phyloP scores from a whole-genome alignment of 192 early-diverging fungal genomes.

The Coemansia erecta region DNA sequence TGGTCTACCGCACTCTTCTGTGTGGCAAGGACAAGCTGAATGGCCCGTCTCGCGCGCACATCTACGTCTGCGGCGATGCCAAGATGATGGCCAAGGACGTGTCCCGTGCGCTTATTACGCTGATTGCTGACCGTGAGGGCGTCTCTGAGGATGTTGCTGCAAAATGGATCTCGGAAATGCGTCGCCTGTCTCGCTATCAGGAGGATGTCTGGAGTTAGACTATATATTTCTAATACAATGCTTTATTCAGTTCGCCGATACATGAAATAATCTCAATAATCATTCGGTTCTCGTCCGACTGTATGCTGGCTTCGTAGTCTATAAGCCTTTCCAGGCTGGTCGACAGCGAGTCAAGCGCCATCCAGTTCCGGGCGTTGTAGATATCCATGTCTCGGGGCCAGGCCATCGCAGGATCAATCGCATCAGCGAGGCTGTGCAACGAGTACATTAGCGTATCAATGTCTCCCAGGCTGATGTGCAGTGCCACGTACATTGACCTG shows the following conservation, averaged over 20 bases:
- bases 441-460: conserved; percentile 9
- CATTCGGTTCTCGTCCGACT: not conserved
- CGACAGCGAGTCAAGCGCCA: conserved; percentile 5
- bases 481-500: conserved; percentile 6
- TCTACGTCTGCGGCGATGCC: conserved; percentile 96
- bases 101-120: conserved; percentile 56
- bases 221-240: not conserved
- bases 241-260: conserved; percentile 5
- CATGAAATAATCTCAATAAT: conserved; percentile 3
- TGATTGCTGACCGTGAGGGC: conserved; percentile 68
- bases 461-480: conserved; percentile 10
- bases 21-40: conserved; percentile 56
- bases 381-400: conserved; percentile 16
- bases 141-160: conserved; percentile 65
- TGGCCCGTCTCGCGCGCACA: conserved; percentile 58
- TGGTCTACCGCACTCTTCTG: conserved; percentile 78
- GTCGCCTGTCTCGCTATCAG: conserved; percentile 76
- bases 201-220: conserved; percentile 92
- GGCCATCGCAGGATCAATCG: conserved; percentile 5
- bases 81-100: conserved; percentile 97
- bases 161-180: conserved; percentile 83
- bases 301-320: conserved; percentile 2
- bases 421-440: conserved; percentile 12
- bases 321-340: conserved; percentile 15
- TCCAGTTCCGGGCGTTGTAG: conserved; percentile 8